Evolutionary conservation across 1,284 basidiomycete species (phyloP).

Genomic region (Papiliotrema terrestris): DNA sequence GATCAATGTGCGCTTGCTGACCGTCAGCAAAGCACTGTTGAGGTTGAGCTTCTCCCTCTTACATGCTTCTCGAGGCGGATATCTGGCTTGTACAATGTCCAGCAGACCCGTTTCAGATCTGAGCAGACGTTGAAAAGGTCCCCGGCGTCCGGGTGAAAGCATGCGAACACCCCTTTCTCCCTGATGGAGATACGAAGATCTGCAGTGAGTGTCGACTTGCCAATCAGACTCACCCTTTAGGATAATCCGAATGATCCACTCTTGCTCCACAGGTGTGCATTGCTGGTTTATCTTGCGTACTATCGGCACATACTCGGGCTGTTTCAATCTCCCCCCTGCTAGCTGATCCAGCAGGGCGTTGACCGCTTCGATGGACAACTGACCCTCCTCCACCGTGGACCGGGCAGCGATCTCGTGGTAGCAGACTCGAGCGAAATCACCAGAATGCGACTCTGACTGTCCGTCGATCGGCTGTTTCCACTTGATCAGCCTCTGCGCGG

Average conservation of each 20-base stretch:
- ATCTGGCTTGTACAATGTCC: conserved; percentile 49
- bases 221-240: conserved; percentile 60
- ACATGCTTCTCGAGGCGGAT: conserved; percentile 53
- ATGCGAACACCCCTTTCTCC: conserved; percentile 79
- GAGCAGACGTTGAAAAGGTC: conserved; percentile 91
- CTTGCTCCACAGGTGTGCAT: conserved; percentile 74
- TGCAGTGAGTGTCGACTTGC: conserved; percentile 10
- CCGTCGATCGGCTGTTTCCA: conserved; percentile 74
- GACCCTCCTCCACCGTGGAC: conserved; percentile 73
- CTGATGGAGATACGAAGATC: conserved; percentile 51
- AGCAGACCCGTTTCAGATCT: conserved; percentile 85
- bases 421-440: conserved; percentile 80
- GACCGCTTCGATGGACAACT: conserved; percentile 70
- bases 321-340: conserved; percentile 29
- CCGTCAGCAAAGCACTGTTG: neutral
- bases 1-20: conserved; percentile 73
- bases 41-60: conserved; percentile 31
- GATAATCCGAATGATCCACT: conserved; percentile 89
- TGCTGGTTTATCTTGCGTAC: conserved; percentile 72
- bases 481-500: conserved; percentile 72
- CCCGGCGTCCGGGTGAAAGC: conserved; percentile 86
- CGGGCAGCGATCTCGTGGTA: conserved; percentile 79
- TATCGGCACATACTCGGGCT: conserved; percentile 64
- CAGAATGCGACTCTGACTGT: conserved; percentile 50
- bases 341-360: conserved; percentile 76